Evolutionary conservation across 257 asterid genomes (phyloP).

Genomic region (Galeopsis tetrahit): DNA sequence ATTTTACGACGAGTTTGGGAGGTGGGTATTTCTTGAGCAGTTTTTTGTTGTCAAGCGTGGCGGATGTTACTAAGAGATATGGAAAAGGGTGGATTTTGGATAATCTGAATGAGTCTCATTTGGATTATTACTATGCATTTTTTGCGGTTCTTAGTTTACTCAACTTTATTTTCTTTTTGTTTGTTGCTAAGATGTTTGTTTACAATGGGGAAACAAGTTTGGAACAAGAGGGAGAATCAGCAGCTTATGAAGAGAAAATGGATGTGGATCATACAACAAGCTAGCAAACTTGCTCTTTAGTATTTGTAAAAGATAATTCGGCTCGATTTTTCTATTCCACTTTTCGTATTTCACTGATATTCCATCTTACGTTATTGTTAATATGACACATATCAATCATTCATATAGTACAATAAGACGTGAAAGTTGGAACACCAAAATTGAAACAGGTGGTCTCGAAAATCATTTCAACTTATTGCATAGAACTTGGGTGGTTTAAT

Average conservation of each 20-base stretch:
- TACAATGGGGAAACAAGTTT: conserved; percentile 39
- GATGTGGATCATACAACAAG: not conserved
- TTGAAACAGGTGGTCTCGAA: too few species aligned
- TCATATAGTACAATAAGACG: too few species aligned
- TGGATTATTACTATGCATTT: conserved; percentile 69
- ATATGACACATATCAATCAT: too few species aligned
- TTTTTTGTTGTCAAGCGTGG: conserved; percentile 59
- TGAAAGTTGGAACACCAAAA: too few species aligned
- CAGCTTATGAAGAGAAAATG: not conserved
- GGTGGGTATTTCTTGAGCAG: conserved; percentile 69
- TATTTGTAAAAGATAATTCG: too few species aligned
- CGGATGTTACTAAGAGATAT: conserved; percentile 47
- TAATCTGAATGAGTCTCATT: conserved; percentile 59
- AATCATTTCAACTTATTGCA: too few species aligned
- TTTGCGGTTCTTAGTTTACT: conserved; percentile 47
- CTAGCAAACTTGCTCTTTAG: too few species aligned
- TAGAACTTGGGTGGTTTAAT: too few species aligned
- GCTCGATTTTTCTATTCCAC: too few species aligned
- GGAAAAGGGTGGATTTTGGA: conserved; percentile 77
- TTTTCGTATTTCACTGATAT: too few species aligned
- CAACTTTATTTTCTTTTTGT: conserved; percentile 52
- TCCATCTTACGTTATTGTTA: too few species aligned
- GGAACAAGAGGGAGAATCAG: conserved; percentile 1
- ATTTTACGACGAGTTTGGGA: conserved; percentile 69
- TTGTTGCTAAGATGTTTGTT: conserved; percentile 54